Evolutionary conservation across 1,139 yeast genomes (phyloP), one percentile per base, ranked within the genome.

Genomic region (Lodderomyces parapsilosis): DNA sequence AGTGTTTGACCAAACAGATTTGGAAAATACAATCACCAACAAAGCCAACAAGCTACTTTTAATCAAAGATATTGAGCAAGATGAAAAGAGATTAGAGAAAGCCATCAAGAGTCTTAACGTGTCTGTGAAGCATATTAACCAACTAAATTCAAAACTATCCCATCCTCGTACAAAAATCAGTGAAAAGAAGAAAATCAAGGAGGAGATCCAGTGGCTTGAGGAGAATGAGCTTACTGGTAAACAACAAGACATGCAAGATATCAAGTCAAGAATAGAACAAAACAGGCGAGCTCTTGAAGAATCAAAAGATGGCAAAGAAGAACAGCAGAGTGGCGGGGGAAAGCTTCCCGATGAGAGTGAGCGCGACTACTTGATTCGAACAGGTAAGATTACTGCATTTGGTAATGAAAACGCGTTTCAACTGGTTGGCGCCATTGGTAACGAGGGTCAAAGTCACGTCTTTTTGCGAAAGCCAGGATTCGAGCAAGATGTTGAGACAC

Each of bases 341-440:
- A 63, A 62, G 46, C 67, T 78, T 6, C 80, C 86, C 0, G 86
- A 79, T 18, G 99, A 93, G 57, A 65, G 87, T 0, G 88, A 86
- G 54, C 80, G 80, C 45, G 98, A 91, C 43, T 93, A 66, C 57
- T 69, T 93, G 49, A 78, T 93, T 0, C 72, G 99, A 50, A 91
- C 91, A 0, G 99, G 99, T 34, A 84, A 89, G 59, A 81, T 90
- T 45, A 93, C 99, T 0, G 99, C 99, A 0, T 93, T 93, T 68
- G 96, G 97, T 9, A 81, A 80, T 35, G 71, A 80, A 15, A 71
- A 76, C 30, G 80, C 77, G 4, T 87, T 87, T 49, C 65, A 58
- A 34, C 63, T 58, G 39, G 59, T 49, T 8, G 55, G 54, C n/a
- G 49, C 41, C 1, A 32, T 27, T 3, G 45, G 40, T 3, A 43